Percentiles rank a stretch among this genome's conserved stretches.
Conservation (phyloP, 2,329 filamentous ascomycete genomes). For the Fusarium euwallaceae region DNA sequence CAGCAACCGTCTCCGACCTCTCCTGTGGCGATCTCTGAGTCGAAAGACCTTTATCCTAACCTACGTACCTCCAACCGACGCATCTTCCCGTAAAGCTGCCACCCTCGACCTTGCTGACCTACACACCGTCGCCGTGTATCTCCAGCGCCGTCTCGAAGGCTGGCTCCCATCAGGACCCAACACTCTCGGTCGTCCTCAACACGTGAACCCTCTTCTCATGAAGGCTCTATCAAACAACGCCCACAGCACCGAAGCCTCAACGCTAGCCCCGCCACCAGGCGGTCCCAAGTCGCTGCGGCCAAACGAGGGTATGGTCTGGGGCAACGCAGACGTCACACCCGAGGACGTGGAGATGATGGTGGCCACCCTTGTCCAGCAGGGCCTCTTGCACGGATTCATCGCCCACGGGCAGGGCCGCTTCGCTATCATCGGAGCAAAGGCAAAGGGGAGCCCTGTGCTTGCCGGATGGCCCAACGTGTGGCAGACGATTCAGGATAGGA, state of each 20-base stretch:
- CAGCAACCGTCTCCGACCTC: slow-evolving; percentile 80
- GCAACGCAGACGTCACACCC: slow-evolving; percentile 70
- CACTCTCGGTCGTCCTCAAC: slow-evolving; percentile 53
- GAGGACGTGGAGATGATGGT: slow-evolving; percentile 83
- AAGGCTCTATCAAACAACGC: slow-evolving; percentile 63
- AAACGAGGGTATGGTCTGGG: slow-evolving; percentile 72
- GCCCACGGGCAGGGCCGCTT: slow-evolving; percentile 82
- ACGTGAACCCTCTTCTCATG: slow-evolving; percentile 66
- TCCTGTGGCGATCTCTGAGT: slow-evolving; percentile 87
- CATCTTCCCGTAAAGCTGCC: slow-evolving; percentile 72
- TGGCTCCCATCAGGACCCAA: slow-evolving; percentile 59
- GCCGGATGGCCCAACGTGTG: slow-evolving; percentile 84
- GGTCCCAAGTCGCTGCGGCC: slow-evolving; percentile 63
- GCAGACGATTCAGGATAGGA: slow-evolving; percentile 73
- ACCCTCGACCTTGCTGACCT: slow-evolving; percentile 81
- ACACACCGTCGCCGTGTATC: slow-evolving; percentile 71
- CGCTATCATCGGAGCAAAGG: slow-evolving; percentile 83
- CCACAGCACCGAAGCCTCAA: slow-evolving; percentile 54
- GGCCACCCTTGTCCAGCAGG: slow-evolving; percentile 82
- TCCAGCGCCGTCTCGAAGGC: slow-evolving; percentile 74
- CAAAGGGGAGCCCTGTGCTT: slow-evolving; percentile 70
- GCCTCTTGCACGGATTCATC: slow-evolving; percentile 85
- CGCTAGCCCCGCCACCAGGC: slow-evolving; percentile 62
- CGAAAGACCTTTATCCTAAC: slow-evolving; percentile 83
- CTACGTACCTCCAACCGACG: slow-evolving; percentile 74